Base-by-base conservation (phyloP, 164 flowering plant genomes). In the Umbilicus rupestris region DNA sequence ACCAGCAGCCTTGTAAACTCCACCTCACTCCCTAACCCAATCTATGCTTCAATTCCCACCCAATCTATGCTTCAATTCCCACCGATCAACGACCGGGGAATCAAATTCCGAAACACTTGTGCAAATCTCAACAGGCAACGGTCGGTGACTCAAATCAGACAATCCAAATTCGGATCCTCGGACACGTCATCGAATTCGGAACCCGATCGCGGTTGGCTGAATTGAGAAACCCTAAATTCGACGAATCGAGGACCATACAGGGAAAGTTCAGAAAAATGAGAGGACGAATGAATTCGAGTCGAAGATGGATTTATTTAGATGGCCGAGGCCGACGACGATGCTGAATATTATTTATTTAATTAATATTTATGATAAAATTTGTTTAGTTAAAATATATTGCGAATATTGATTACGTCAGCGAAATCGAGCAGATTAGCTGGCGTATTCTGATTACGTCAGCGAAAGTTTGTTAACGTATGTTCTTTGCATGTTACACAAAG, bases 151-250 rank as follows among this genome's bases (percentile, higher is more conserved):
- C 6, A 41, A 41, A 41, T 41, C 44, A 10, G 44, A 9, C 2
- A 22, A 20, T 20, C 2, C n/a, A 7, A 47, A 24, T 3, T 11
- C 5, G 8, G 33, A 28, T 55, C 60, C 5, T 5, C 60, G 58
- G 55, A 12, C 30, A 52, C 29, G 15, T 44, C 47, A 7, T 7
- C 8, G 26, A 47, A 26, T 15, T 44, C 17, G n/a, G 16, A 44
- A 16, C 12, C 17, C 33, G 60, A 55, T 55, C 22, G 60, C 2
- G 31, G 60, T 14, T 55, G 3, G 60, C 5, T 12, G 55, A 7
- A 49, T 49, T 49, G 55, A 49, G 55, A 49, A 49, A 49, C 55
- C 55, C 55, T 49, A 49, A 49, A 49, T 20, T 49, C 55, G 55
- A 49, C 44, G 44, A 41, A 41, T 41, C 44, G 12, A 14, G 16